Percentiles rank a stretch among this genome's conserved stretches.
Conservation (phyloP, 2,329 filamentous ascomycete genomes). For the Fusarium burgessii region DNA sequence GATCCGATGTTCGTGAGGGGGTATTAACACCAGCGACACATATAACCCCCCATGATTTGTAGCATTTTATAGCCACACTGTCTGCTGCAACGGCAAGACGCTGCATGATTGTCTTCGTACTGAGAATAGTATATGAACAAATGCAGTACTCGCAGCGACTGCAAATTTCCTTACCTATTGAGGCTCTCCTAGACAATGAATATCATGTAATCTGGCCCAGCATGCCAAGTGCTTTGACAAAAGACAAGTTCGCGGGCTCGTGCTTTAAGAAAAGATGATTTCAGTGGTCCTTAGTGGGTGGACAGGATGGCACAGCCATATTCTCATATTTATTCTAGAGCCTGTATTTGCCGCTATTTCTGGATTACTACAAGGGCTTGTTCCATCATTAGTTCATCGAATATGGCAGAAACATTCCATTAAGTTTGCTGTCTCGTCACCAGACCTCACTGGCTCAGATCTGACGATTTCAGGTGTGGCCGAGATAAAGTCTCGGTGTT, state of each 20-base stretch:
- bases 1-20: slow-evolving; percentile 3
- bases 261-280: not conserved
- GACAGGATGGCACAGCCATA: not conserved
- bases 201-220: not conserved
- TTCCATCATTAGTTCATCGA: not conserved
- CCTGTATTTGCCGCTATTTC: not conserved
- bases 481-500: not conserved
- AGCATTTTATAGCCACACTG: not conserved
- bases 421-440: not conserved
- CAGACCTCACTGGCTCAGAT: not conserved
- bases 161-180: not conserved
- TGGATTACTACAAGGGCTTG: not conserved
- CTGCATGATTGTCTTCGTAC: not conserved
- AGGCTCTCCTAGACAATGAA: not conserved
- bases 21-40: slow-evolving; percentile 5
- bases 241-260: not conserved
- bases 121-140: not conserved
- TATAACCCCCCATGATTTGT: not conserved
- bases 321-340: not conserved
- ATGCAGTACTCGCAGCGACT: not conserved
- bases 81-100: not conserved
- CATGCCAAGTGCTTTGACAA: not conserved
- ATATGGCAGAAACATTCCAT: not conserved
- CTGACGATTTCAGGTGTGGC: not conserved
- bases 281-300: not conserved